Conservation (phyloP, 2,329 filamentous ascomycete genomes). For the Phyllosticta ampelicida region DNA sequence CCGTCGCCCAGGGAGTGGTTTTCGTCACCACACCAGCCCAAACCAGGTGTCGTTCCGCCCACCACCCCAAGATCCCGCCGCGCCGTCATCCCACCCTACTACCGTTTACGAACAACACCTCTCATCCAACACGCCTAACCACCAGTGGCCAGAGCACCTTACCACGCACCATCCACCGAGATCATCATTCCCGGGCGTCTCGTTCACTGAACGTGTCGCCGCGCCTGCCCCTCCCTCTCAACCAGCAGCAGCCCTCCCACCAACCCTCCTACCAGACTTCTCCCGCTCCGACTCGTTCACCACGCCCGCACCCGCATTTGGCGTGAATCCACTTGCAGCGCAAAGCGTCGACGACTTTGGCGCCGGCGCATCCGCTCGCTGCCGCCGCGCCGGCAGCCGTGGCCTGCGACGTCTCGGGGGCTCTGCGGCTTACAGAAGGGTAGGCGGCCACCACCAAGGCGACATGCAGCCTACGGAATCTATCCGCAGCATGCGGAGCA, state of each 20-base stretch:
- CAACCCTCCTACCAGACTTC: not conserved
- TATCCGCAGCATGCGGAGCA: too few species aligned
- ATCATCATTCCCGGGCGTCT: not conserved
- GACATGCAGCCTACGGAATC: too few species aligned
- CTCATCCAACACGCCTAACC: not conserved
- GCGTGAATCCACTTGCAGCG: not conserved
- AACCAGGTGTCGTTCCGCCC: not conserved
- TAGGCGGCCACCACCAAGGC: too few species aligned
- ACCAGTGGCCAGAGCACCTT: not conserved
- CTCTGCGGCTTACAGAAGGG: too few species aligned
- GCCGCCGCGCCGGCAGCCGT: not conserved
- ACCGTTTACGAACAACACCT: not conserved
- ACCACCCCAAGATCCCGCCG: not conserved
- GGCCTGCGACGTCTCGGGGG: not conserved
- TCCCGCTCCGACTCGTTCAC: slow-evolving; percentile 4
- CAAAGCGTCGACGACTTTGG: slow-evolving; percentile 7
- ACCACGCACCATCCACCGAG: not conserved
- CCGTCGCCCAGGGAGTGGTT: not conserved
- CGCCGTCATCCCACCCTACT: not conserved
- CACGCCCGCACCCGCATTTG: not conserved
- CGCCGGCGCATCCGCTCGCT: not conserved
- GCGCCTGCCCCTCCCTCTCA: too few species aligned
- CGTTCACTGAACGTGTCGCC: too few species aligned
- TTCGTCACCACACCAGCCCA: slow-evolving; percentile 4
- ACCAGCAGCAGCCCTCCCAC: not conserved